Base-by-base conservation (phyloP, 2,329 filamentous ascomycete genomes). In the Ascochyta clinopodiicola region DNA sequence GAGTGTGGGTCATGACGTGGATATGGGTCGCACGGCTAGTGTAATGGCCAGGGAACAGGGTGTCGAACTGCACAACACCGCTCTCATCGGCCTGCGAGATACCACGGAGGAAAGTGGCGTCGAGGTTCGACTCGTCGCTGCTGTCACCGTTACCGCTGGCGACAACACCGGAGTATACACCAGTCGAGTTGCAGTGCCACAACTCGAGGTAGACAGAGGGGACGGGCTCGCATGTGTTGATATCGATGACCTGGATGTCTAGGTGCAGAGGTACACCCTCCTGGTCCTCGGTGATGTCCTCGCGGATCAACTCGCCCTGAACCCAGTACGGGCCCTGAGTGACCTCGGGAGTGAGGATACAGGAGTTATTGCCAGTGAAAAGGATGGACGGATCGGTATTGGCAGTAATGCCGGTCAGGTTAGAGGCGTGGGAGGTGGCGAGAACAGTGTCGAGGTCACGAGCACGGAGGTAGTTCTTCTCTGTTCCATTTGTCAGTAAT, bases 181-280 rank as follows among this genome's bases (percentile, higher is more conserved):
- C 70, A 6, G 73, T 75, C 35, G 64, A 63, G 57, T 75, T 77
- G 65, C 73, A 75, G 63, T 79, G 78, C 83, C 83, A 86, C 61
- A 84, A 79, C 63, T 85, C 82, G n/a, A 84, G 66, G 53, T 76
- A 81, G 10, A 78, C 75, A 44, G 80, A 69, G 1, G 79, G 60
- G 1, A 84, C 76, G 7, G 80, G 78, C 63, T 83, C 72, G 71
- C 83, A 86, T 3, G 82, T 84, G 39, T 78, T 74, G 32, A 82
- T 76, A 56, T 86, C 82, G 47, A 85, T 77, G 50, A 85, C 75
- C 67, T 85, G 82, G 57, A 82, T 77, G 61, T 84, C 81, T 10
- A 84, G 68, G 3, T 77, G 77, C 34, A 84, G 68, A 21, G 78
- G 76, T 22, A 86, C 74, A 43, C 83, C 83, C 8, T 63, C 57